Base-by-base conservation (phyloP, 139 green algal genomes). In the Eudorina sp. region DNA sequence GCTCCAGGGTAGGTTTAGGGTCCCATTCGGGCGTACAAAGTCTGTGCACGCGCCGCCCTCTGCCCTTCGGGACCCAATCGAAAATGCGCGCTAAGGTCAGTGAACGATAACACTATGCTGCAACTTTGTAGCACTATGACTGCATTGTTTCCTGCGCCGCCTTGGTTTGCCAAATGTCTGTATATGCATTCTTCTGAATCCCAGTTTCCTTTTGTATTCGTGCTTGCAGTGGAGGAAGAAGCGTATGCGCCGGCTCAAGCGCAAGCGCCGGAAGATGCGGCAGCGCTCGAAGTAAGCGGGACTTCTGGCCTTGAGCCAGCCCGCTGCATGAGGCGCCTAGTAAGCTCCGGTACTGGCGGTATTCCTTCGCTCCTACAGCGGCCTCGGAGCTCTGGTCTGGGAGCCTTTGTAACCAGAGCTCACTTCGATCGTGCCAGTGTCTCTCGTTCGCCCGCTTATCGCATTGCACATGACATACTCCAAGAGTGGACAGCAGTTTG, bases 151-250 rank as follows among this genome's bases (percentile, higher is more conserved):
- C n/a, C 1, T 14, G 4, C 45, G 9, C 27, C 29, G 29, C 45
- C 8, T 25, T 81, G 70, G 14, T 18, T 7, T 16, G 23, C 43
- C 7, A 3, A 43, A 27, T 46, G 45, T 0, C 1, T 23, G 1
- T 43, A 45, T 7, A 31, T 38, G 23, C 23, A 14, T 53, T 16
- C 36, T 58, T 40, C 70, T 79, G 38, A 55, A 25, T 81, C 25
- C 45, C 29, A 38, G 40, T 25, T 18, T 41, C 1, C 31, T 21
- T 45, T 45, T 81, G 4, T 45, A 6, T 72, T 46, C 34, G 6
- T 27, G 38, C 64, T 66, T 89, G 86, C 91, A 94, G 92, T 94
- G 91, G 92, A 90, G 86, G 81, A 94, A 94, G 89, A 94, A 94
- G 88, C 87, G 92, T 80, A 94, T 94, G 92, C 85, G 92, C 9